A percentile compares a stretch with the other conserved stretches of the same genome.
Conservation (phyloP, 1,139 yeast species). For the Zygotorulaspora mrakii region DNA sequence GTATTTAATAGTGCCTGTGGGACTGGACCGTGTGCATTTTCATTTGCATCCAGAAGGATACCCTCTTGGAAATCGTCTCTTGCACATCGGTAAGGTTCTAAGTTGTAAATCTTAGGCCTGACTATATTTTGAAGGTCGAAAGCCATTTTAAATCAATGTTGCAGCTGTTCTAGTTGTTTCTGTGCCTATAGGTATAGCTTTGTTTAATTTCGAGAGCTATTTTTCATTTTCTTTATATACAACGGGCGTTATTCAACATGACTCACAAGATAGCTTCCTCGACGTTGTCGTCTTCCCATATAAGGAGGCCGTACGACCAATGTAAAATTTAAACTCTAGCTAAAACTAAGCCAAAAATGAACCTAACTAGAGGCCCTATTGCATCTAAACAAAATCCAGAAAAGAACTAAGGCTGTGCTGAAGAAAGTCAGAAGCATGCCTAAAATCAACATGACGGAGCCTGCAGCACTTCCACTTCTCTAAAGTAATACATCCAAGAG, state of each 20-base stretch:
- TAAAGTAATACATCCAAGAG: too few relatives aligned
- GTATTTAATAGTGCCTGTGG: slow-evolving; percentile 44
- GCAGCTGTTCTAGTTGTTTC: too few relatives aligned
- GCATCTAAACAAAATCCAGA: too few relatives aligned
- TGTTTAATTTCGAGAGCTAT: not conserved
- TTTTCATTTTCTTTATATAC: not conserved
- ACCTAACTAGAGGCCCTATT: too few relatives aligned
- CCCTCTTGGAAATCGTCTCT: slow-evolving; percentile 90
- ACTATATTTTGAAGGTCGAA: slow-evolving; percentile 43
- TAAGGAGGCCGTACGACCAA: not conserved
- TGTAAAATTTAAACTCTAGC: too few relatives aligned
- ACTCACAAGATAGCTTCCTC: slow-evolving; percentile 1
- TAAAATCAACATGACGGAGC: too few relatives aligned
- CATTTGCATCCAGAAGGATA: slow-evolving; percentile 87
- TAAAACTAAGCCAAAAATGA: too few relatives aligned
- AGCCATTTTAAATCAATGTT: slow-evolving; percentile 17
- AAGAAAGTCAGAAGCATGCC: too few relatives aligned
- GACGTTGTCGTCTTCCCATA: not conserved
- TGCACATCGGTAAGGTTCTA: slow-evolving; percentile 94
- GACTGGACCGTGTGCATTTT: slow-evolving; percentile 91
- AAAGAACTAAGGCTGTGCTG: too few relatives aligned
- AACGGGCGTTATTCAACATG: not conserved
- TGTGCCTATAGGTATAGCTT: too few relatives aligned
- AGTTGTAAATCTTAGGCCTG: slow-evolving; percentile 74
- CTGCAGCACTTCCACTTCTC: too few relatives aligned